These are phyloP conservation scores for Xylaria venustula DNA, from an alignment of 495 filamentous ascomycete genomes.

Conservation along the genomic window DNA sequence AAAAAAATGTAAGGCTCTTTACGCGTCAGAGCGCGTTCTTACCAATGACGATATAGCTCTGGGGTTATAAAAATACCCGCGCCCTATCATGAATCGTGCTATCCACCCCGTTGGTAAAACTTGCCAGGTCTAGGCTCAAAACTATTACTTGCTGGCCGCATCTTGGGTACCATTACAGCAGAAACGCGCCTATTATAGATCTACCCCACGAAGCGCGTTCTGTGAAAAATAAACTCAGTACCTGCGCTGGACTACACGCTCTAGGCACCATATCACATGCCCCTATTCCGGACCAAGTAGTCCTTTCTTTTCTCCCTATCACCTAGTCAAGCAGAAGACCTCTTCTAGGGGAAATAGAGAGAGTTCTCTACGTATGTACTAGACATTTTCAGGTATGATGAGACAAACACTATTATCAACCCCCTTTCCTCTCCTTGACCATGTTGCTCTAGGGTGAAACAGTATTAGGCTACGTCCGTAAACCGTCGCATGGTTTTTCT, in stretches of 20 bases:
- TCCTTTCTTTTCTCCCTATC: neutral
- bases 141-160: neutral
- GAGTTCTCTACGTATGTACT: too few relatives aligned
- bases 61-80: conserved; percentile 1
- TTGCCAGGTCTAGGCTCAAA: neutral
- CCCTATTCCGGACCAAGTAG: neutral
- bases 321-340: neutral
- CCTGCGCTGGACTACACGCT: neutral
- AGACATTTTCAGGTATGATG: too few relatives aligned
- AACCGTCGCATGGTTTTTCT: too few relatives aligned
- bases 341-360: too few relatives aligned
- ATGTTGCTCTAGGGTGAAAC: too few relatives aligned
- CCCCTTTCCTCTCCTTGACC: too few relatives aligned
- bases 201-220: neutral
- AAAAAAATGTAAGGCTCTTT: neutral
- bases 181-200: neutral
- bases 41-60: neutral
- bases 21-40: conserved; percentile 1
- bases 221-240: neutral
- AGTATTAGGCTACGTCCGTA: too few relatives aligned
- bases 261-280: too few relatives aligned
- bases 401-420: too few relatives aligned
- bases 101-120: conserved; percentile 3
- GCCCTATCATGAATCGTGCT: neutral
- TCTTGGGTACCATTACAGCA: neutral